Percentiles rank a stretch among this genome's conserved stretches.
Conservation (phyloP, 495 filamentous ascomycete genomes). For the Astrocystis sublimbata region DNA sequence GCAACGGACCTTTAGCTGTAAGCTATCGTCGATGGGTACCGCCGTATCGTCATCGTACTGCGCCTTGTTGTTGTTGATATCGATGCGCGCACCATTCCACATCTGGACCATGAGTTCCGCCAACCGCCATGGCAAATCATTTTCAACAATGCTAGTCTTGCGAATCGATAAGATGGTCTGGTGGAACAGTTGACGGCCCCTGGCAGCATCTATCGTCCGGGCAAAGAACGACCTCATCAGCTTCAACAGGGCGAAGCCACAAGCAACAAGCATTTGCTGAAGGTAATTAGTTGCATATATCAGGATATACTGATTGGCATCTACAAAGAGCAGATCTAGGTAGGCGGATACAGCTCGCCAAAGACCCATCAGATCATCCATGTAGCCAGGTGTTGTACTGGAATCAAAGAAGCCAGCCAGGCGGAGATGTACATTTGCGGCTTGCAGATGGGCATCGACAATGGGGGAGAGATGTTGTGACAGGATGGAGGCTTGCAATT, state of each 20-base stretch:
- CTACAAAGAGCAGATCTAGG: conserved; percentile 65
- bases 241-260: conserved; percentile 81
- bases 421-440: conserved; percentile 78
- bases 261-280: conserved; percentile 89
- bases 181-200: conserved; percentile 74
- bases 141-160: conserved; percentile 73
- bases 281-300: conserved; percentile 81
- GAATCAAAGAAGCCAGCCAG: conserved; percentile 89
- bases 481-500: conserved; percentile 53
- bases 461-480: conserved; percentile 57
- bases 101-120: conserved; percentile 91
- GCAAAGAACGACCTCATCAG: conserved; percentile 83
- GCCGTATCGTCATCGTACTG: conserved; percentile 39
- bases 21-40: conserved; percentile 62
- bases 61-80: conserved; percentile 42
- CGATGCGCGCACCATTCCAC: conserved; percentile 73
- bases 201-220: conserved; percentile 67
- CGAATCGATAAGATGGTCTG: conserved; percentile 75
- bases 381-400: conserved; percentile 69
- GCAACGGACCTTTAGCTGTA: conserved; percentile 84
- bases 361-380: conserved; percentile 72
- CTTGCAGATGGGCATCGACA: conserved; percentile 71
- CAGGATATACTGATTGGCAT: conserved; percentile 53
- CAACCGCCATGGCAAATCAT: conserved; percentile 82
- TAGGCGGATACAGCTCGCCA: conserved; percentile 76